Conservation (phyloP, 768 basidiomycete genomes). For the Mycena amicta region DNA sequence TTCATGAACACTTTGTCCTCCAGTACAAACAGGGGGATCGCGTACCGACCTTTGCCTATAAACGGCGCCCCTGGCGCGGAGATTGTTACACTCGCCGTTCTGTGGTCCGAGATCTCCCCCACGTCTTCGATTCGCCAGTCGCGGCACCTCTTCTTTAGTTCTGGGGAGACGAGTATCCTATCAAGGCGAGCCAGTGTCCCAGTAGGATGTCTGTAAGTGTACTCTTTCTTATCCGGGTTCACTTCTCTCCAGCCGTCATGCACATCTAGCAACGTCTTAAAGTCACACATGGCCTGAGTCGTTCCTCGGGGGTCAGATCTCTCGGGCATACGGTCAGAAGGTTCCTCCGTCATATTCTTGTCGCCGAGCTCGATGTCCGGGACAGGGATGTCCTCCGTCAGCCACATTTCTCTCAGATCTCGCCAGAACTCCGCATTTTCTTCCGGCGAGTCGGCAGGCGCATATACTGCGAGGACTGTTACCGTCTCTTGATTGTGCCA, state of each 20-base stretch:
- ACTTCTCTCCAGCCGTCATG: neutral
- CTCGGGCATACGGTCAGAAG: constrained; percentile 20
- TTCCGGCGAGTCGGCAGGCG: constrained; percentile 15
- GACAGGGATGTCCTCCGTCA: neutral
- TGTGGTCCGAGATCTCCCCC: constrained; percentile 8
- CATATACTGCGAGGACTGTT: constrained; percentile 20
- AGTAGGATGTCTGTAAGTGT: neutral
- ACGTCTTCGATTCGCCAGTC: neutral
- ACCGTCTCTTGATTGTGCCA: neutral
- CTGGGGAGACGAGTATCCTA: neutral
- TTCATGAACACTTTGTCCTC: constrained; percentile 5
- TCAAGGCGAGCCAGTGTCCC: neutral
- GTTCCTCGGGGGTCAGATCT: neutral
- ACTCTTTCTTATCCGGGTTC: neutral
- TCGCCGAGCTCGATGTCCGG: constrained; percentile 26
- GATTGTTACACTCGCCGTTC: constrained; percentile 1
- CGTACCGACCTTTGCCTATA: constrained; percentile 15
- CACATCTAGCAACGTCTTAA: neutral
- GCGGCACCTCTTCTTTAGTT: neutral
- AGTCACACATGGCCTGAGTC: neutral
- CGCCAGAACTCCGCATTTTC: constrained; percentile 20
- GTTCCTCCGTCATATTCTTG: constrained; percentile 28
- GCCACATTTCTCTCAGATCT: neutral
- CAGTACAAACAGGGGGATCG: constrained; percentile 5
- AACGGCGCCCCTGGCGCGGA: constrained; percentile 5